Evolutionary conservation across 495 filamentous ascomycete genomes (phyloP), one percentile per base, ranked within the genome.

Genomic region (Melanomma pulvis-pyrius): DNA sequence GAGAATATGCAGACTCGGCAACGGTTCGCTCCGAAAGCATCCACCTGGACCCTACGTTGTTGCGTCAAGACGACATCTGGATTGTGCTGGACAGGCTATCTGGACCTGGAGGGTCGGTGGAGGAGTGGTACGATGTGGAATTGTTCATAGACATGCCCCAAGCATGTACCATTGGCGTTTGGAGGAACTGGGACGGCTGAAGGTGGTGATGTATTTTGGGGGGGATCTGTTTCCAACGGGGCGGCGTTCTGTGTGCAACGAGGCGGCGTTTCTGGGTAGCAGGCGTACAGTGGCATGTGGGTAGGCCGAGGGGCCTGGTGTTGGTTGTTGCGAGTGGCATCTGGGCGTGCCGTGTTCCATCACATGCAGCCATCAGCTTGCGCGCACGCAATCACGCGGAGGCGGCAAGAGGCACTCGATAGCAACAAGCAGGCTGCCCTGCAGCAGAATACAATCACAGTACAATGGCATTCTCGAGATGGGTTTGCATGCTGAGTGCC

Each of bases 71-170:
- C n/a, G 85, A 86, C 21, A 74, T 92, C 19, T 91, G 89, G 88
- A 76, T 96, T 61, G 89, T 96, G 15, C 78, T 97, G 62, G 92
- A 96, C 74, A 81, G 90, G 32, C 60, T 76, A 22, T 71, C 63
- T 29, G 64, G 50, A 6, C 65, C 71, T 53, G 63, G 59, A 0
- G 67, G 63, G 0, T 65, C 51, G 3, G 51, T 66, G 5, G 74
- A 79, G 49, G 77, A 77, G 54, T 52, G 56, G 56, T 74, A 73
- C 46, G 51, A 67, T 11, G 73, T 79, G 19, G 75, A 78, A 53
- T 26, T 76, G 28, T 75, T 73, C 60, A 55, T 59, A 1, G 76
- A 78, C 56, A 59, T 61, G 46, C 70, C 69, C 0, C 54, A 75
- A 50, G 71, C 70, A 15, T 58, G 71, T 17, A 29, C 13, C 1